phyloP scores from a whole-genome alignment of 768 basidiomycete genomes.

The Xerocomellus dryophilus region DNA sequence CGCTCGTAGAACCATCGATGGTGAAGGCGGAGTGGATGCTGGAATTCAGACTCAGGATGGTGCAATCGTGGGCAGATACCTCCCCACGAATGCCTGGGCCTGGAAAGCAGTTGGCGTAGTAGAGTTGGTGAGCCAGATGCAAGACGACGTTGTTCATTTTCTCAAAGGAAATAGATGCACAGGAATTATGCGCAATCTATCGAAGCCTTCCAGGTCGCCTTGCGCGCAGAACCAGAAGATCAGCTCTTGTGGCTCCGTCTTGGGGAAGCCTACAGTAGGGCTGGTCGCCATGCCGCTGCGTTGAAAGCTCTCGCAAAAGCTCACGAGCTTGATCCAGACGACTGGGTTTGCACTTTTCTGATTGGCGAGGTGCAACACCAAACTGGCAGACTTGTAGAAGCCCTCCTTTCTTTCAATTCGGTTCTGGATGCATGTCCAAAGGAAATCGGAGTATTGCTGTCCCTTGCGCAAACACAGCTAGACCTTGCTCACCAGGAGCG shows the following conservation, averaged over 20 bases:
- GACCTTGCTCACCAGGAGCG: constrained; percentile 66
- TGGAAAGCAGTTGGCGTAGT: constrained; percentile 96
- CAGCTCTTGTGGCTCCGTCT: constrained; percentile 83
- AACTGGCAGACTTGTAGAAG: constrained; percentile 70
- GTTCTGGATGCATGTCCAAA: constrained; percentile 55
- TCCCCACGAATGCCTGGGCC: constrained; percentile 89
- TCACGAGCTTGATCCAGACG: constrained; percentile 63
- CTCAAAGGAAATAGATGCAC: constrained; percentile 46
- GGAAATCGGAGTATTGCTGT: constrained; percentile 70
- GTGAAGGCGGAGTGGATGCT: constrained; percentile 77
- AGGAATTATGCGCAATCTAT: constrained; percentile 73
- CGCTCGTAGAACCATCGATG: constrained; percentile 89
- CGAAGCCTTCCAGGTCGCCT: constrained; percentile 80
- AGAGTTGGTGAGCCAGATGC: constrained; percentile 63
- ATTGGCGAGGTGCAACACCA: constrained; percentile 82
- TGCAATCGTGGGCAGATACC: constrained; percentile 45
- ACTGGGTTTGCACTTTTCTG: constrained; percentile 83
- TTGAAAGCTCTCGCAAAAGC: constrained; percentile 82
- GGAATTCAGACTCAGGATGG: constrained; percentile 46
- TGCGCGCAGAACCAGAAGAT: constrained; percentile 77
- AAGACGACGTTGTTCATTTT: constrained; percentile 1
- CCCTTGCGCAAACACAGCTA: constrained; percentile 70
- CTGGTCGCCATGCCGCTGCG: constrained; percentile 86
- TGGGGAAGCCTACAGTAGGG: constrained; percentile 86
- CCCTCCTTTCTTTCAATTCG: constrained; percentile 60